Evolutionary conservation across 202 grass and related monocot species (phyloP).

Genomic region (Brachypodium distachyon): DNA sequence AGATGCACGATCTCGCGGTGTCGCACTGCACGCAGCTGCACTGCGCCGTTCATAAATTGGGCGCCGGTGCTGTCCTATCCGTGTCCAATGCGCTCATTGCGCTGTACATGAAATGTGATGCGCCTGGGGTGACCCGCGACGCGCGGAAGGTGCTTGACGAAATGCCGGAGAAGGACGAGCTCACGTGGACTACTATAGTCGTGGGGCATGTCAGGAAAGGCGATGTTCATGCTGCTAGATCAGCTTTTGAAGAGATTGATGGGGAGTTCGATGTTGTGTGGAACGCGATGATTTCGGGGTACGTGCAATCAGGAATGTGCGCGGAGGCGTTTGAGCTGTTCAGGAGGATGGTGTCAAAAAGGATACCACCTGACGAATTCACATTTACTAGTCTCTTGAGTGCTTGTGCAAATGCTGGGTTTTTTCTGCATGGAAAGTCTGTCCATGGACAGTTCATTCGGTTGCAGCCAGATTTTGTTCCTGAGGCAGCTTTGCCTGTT

Average conservation of each 20-base stretch:
- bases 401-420: conserved; percentile 48
- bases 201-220: conserved; percentile 76
- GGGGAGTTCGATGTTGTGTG: conserved; percentile 70
- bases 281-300: conserved; percentile 95
- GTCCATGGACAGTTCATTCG: conserved; percentile 74
- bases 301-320: conserved; percentile 54
- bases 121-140: not conserved
- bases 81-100: conserved; percentile 80
- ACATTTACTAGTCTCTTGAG: conserved; percentile 82
- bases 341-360: conserved; percentile 58
- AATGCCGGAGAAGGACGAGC: conserved; percentile 63
- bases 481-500: conserved; percentile 58
- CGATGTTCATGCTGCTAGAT: conserved; percentile 40
- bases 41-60: conserved; percentile 48
- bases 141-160: conserved; percentile 62
- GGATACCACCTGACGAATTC: conserved; percentile 62
- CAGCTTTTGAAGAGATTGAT: conserved; percentile 58
- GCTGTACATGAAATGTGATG: conserved; percentile 48
- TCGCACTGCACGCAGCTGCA: conserved; percentile 53
- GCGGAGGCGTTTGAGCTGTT: conserved; percentile 67
- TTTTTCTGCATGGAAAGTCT: conserved; percentile 58
- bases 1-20: conserved; percentile 35
- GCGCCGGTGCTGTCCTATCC: conserved; percentile 27
- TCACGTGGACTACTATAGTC: conserved; percentile 83
- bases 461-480: conserved; percentile 43